These are phyloP conservation scores for Cladosporium sp. DNA, from an alignment of 2,329 filamentous ascomycete genomes.

Conservation along the genomic window DNA sequence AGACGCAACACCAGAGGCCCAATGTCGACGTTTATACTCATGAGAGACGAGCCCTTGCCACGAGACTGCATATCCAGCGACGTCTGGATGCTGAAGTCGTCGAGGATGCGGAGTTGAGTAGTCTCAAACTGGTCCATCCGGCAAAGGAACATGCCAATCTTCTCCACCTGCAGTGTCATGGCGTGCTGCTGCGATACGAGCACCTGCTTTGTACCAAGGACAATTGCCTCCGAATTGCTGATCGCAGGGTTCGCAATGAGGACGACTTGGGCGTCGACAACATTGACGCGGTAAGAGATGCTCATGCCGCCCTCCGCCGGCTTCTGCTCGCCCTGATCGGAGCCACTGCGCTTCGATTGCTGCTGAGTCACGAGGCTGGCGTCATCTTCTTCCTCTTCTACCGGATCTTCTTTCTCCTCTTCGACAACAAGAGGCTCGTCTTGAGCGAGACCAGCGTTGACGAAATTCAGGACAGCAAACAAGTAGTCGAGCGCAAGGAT, in stretches of 20 bases:
- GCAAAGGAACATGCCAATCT: constrained; percentile 97
- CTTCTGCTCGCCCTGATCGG: constrained; percentile 21
- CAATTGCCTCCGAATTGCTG: constrained; percentile 87
- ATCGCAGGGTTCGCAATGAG: constrained; percentile 91
- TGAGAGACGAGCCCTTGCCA: constrained; percentile 54
- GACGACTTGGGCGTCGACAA: constrained; percentile 94
- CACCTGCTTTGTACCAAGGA: constrained; percentile 88
- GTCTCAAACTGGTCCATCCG: constrained; percentile 97
- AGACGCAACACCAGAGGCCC: constrained; percentile 87
- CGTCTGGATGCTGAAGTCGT: constrained; percentile 89
- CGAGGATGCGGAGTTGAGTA: constrained; percentile 81
- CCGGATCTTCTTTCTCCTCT: constrained; percentile 48
- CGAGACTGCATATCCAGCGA: constrained; percentile 71
- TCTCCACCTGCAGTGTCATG: constrained; percentile 83
- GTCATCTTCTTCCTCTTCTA: constrained; percentile 41
- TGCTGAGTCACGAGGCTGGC: constrained; percentile 38
- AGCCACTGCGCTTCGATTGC: constrained; percentile 18
- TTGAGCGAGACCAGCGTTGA: constrained; percentile 59
- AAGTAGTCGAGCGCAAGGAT: constrained; percentile 96
- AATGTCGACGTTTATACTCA: constrained; percentile 77
- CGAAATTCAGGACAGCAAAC: constrained; percentile 79
- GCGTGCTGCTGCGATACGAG: constrained; percentile 90
- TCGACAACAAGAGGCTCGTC: constrained; percentile 54
- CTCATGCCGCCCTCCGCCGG: constrained; percentile 50
- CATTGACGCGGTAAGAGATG: constrained; percentile 82